Conservation (phyloP, 1,139 yeast genomes). For the Hemisphaericaspora subhashii region DNA sequence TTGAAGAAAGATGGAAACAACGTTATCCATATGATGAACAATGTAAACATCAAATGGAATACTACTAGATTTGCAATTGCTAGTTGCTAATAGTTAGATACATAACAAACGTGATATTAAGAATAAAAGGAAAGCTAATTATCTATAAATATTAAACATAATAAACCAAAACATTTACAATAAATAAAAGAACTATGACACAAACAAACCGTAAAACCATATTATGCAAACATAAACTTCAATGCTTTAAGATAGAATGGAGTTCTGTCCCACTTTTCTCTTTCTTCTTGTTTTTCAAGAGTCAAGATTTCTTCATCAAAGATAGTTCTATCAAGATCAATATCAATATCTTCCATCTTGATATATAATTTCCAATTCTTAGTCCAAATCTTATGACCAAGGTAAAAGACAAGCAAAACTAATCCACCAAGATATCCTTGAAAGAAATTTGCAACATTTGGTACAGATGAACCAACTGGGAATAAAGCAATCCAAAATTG, state of each 20-base stretch:
- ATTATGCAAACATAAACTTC: slow-evolving; percentile 22
- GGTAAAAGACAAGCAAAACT: slow-evolving; percentile 33
- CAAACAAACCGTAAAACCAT: not conserved
- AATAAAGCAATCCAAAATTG: slow-evolving; percentile 45
- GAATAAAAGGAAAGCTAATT: no score
- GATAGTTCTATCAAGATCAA: slow-evolving; percentile 33
- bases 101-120: no score
- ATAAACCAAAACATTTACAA: not conserved
- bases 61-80: no score
- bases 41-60: slow-evolving; percentile 1
- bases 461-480: slow-evolving; percentile 32
- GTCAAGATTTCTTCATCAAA: slow-evolving; percentile 40
- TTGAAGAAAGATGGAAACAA: slow-evolving; percentile 3
- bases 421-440: slow-evolving; percentile 38
- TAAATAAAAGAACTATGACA: not conserved
- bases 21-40: slow-evolving; percentile 2
- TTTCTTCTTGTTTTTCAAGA: slow-evolving; percentile 37
- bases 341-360: slow-evolving; percentile 35
- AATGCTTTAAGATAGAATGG: slow-evolving; percentile 27
- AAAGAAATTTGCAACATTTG: slow-evolving; percentile 35
- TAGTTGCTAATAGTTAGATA: no score
- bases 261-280: slow-evolving; percentile 24
- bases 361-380: slow-evolving; percentile 33
- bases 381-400: slow-evolving; percentile 36
- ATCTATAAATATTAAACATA: not conserved